These are phyloP conservation scores for Abrus precatorius DNA, from an alignment of 306 rosid species.

Conservation along the genomic window DNA sequence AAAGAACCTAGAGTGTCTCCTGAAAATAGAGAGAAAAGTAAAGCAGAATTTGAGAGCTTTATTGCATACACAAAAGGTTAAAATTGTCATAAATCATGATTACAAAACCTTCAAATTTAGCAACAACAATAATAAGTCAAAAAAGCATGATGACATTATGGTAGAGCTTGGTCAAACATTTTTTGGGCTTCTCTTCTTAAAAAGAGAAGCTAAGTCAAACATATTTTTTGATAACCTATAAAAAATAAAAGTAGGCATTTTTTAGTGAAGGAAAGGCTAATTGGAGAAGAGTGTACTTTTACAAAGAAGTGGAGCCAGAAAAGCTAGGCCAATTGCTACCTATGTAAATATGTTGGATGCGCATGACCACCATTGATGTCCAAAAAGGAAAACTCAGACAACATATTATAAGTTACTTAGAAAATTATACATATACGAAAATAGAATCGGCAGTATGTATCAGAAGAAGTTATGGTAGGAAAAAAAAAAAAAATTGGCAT, in stretches of 20 bases:
- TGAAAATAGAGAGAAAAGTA: constrained; percentile 55
- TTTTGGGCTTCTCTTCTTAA: neutral
- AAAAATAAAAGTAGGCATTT: neutral
- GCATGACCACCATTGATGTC: constrained; percentile 30
- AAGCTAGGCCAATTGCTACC: neutral
- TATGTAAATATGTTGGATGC: constrained; percentile 10
- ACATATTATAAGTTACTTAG: neutral
- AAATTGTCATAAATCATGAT: constrained; percentile 20
- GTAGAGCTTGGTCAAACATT: neutral
- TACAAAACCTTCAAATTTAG: constrained; percentile 25
- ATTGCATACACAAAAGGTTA: constrained; percentile 40
- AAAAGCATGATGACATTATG: constrained; percentile 17
- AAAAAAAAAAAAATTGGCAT: constrained; percentile 2
- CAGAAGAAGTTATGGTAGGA: constrained; percentile 5
- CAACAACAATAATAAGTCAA: constrained; percentile 15
- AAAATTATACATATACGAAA: constrained; percentile 15
- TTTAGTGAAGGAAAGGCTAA: neutral
- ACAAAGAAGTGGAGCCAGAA: neutral
- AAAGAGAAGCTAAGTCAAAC: neutral
- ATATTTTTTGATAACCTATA: neutral
- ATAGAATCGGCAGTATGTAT: constrained; percentile 7
- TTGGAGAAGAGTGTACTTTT: neutral
- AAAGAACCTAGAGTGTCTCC: constrained; percentile 95
- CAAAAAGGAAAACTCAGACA: constrained; percentile 13
- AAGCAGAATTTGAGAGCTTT: constrained; percentile 41